These are phyloP conservation scores for Cladophialophora yegresii DNA, from an alignment of 2,329 filamentous ascomycete species.

Conservation along the genomic window DNA sequence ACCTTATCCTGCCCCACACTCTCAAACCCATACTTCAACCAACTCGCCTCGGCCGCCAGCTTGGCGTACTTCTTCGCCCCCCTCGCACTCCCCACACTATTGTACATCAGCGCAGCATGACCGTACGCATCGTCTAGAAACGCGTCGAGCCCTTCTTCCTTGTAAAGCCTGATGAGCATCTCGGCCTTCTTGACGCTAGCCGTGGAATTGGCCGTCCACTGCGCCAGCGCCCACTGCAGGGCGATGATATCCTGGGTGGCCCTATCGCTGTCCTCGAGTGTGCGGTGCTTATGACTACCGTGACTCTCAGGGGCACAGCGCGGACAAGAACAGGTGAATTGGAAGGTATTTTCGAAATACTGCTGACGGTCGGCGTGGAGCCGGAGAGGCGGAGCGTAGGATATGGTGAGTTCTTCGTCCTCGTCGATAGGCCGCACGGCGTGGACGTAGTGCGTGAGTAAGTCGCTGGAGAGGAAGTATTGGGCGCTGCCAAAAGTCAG, in stretches of 20 bases:
- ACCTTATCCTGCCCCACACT: conserved; percentile 2
- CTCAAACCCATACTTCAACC: conserved; percentile 25
- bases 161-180: conserved; percentile 26
- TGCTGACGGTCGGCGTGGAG: conserved; percentile 15
- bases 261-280: conserved; percentile 18
- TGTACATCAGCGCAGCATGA: conserved; percentile 31
- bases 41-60: conserved; percentile 24
- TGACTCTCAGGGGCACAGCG: conserved; percentile 20
- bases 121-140: conserved; percentile 32
- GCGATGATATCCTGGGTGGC: conserved; percentile 24
- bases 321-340: conserved; percentile 30
- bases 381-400: conserved; percentile 56
- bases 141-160: conserved; percentile 25
- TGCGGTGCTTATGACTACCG: background rate
- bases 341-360: conserved; percentile 26
- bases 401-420: conserved; percentile 94
- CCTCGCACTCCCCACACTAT: conserved; percentile 25
- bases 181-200: conserved; percentile 30
- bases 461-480: conserved; percentile 25
- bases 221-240: conserved; percentile 23
- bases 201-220: conserved; percentile 27
- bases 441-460: conserved; percentile 30
- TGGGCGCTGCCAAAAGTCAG: conserved; percentile 17
- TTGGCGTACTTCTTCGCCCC: conserved; percentile 31
- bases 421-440: conserved; percentile 68